phyloP scores from a whole-genome alignment of 176 grass and related monocot species.

The Miscanthus lutarioriparius region DNA sequence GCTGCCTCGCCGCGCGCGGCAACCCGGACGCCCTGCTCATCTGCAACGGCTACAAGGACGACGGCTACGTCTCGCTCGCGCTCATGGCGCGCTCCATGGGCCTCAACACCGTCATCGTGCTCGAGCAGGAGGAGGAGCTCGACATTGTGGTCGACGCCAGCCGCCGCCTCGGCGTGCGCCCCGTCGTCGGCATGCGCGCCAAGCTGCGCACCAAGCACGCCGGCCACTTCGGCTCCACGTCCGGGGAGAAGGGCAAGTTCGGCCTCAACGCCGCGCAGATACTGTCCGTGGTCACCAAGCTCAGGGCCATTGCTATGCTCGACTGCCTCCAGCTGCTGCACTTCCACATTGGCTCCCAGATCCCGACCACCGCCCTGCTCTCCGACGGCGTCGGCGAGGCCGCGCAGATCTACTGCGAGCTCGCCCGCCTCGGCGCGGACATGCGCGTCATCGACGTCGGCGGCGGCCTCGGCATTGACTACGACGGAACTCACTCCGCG shows the following conservation, averaged over 20 bases:
- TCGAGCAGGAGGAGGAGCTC: constrained; percentile 98
- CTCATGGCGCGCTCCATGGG: constrained; percentile 73
- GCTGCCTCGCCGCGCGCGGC: constrained; percentile 61
- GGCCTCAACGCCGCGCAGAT: constrained; percentile 77
- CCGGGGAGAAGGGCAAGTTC: constrained; percentile 95
- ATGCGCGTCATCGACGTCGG: constrained; percentile 88
- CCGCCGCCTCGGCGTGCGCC: constrained; percentile 56
- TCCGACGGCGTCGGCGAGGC: constrained; percentile 86
- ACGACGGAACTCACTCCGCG: constrained; percentile 76
- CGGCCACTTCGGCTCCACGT: constrained; percentile 91
- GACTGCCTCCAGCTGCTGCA: constrained; percentile 96
- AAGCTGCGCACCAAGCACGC: constrained; percentile 96
- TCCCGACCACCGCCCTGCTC: constrained; percentile 78
- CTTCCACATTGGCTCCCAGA: constrained; percentile 98
- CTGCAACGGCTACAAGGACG: constrained; percentile 97
- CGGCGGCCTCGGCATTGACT: constrained; percentile 88
- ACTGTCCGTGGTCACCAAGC: constrained; percentile 69
- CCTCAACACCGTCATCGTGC: constrained; percentile 79
- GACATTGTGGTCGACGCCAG: constrained; percentile 82
- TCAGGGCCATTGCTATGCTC: constrained; percentile 67
- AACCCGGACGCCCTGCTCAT: constrained; percentile 76
- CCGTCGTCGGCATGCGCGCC: constrained; percentile 83
- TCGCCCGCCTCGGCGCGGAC: constrained; percentile 70
- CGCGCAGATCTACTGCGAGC: constrained; percentile 90
- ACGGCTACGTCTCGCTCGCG: constrained; percentile 76